These are phyloP conservation scores for Colletotrichum filicis DNA, from an alignment of 2,329 filamentous ascomycete species.

Conservation along the genomic window DNA sequence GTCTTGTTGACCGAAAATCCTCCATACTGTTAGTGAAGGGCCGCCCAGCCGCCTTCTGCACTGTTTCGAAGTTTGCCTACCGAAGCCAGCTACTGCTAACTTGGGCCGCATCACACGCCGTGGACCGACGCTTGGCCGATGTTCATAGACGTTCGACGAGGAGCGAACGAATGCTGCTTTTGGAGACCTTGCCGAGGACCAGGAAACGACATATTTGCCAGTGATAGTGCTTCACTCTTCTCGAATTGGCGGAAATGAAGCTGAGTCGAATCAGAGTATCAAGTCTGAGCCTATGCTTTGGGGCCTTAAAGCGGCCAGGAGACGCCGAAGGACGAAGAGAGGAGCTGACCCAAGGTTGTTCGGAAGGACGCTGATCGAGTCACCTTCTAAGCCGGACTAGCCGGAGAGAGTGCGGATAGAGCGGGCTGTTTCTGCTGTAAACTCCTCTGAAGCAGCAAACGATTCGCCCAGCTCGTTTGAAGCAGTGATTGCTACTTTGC, in stretches of 20 bases:
- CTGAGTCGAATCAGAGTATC: neutral
- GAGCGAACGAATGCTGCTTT: neutral
- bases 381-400: neutral
- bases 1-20: neutral
- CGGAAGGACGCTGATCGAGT: neutral
- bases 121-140: neutral
- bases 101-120: neutral
- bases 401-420: neutral
- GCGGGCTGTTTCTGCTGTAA: neutral
- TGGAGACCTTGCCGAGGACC: neutral
- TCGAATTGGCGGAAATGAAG: neutral
- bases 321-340: neutral
- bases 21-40: neutral
- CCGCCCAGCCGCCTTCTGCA: neutral
- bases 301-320: slow-evolving; percentile 13
- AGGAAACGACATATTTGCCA: neutral
- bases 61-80: neutral
- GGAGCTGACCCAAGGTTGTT: neutral
- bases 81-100: neutral
- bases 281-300: slow-evolving; percentile 4
- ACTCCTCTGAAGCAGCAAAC: neutral
- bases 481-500: neutral
- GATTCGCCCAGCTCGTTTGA: neutral
- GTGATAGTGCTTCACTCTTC: neutral
- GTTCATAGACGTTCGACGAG: neutral